Base-by-base conservation (phyloP, 768 basidiomycete species). In the Leccinum pellstonianum region DNA sequence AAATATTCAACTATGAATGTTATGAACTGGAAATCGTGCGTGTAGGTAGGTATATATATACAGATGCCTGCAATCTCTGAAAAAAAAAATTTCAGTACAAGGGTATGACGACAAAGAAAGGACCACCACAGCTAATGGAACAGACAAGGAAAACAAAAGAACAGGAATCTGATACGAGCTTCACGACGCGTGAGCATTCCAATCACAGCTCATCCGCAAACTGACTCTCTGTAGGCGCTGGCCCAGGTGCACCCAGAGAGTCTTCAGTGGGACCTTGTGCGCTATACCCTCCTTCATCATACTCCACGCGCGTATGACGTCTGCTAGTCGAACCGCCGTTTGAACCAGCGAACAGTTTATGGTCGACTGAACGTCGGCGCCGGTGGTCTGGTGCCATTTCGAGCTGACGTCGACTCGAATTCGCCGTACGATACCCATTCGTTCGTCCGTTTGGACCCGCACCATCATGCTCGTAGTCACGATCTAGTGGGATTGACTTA, bases 351-450 rank as follows among this genome's bases (percentile, higher is more conserved):
- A 62, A 55, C 4, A 56, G 54, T 29, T 21, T 25, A 4, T 23
- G 55, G 27, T 52, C 58, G 41, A 17, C 21, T 7, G 56, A 37
- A 58, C 75, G 80, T 11, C 79, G 80, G 10, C 62, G 47, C 19
- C 79, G 78, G 6, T 83, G 83, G 67, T 86, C 87, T 0, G 88
- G 86, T 10, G 88, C 86, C 74, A 90, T 90, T 70, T 89, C 90
- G 73, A 84, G 80, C 67, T 83, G 86, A 50, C 90, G 83, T 65
- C 80, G 78, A 67, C 46, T 48, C 14, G 8, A 3, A 46, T 83
- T 87, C 23, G 80, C 76, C 52, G 78, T 75, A 46, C 81, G 77
- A 69, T 49, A 79, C 62, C 35, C 60, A 14, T 64, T 62, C 19
- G 38, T 49, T 49, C 47, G 47, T 23, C 61, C 59, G 7, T 57